Base-by-base conservation (phyloP, 2,329 filamentous ascomycete species). In the Tolypocladium inflatum region DNA sequence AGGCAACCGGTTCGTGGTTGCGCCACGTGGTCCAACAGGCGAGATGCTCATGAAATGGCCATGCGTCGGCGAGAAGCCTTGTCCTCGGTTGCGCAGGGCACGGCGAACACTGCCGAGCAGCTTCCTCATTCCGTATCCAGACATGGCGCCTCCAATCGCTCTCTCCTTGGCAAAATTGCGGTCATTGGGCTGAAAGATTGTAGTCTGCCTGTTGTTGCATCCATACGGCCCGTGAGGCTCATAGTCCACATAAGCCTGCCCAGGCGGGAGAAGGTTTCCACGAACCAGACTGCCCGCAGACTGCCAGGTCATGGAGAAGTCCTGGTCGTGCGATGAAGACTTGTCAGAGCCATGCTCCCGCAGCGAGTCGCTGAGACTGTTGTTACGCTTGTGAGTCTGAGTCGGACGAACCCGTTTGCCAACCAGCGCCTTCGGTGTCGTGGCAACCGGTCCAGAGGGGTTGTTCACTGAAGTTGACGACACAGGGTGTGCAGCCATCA, bases 51-150 rank as follows among this genome's bases (percentile, higher is more conserved):
- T 73, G 57, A 79, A 77, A 57, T 73, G 78, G 13, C 74, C 75
- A n/a, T 79, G 76, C 0, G 74, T 74, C 0, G 76, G 73, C 17
- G 76, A 74, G 15, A 74, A 60, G 6, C 70, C 72, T 59, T 77
- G 79, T 1, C 75, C 77, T 57, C 73, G 75, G 17, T 80, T 90
- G 68, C 90, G 90, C 54, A 97, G 72, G 7, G 87, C 92, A 62
- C 91, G 85, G 21, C 91, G 88, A 42, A 97, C 89, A 61, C 89
- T 93, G 8, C 91, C 89, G 55, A 99, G 80, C 0, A 97, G 81
- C 64, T 86, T 94, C 71, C 87, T 92, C 80, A 97, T 90, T 3
- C 89, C 90, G 38, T 88, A 87, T 53, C 83, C 80, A 11, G 82
- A 85, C 80, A 86, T 84, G 57, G 82, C 82, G 17, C 82, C 82